These are phyloP conservation scores for Podospora comata DNA, from an alignment of 495 filamentous ascomycete species.

Conservation along the genomic window DNA sequence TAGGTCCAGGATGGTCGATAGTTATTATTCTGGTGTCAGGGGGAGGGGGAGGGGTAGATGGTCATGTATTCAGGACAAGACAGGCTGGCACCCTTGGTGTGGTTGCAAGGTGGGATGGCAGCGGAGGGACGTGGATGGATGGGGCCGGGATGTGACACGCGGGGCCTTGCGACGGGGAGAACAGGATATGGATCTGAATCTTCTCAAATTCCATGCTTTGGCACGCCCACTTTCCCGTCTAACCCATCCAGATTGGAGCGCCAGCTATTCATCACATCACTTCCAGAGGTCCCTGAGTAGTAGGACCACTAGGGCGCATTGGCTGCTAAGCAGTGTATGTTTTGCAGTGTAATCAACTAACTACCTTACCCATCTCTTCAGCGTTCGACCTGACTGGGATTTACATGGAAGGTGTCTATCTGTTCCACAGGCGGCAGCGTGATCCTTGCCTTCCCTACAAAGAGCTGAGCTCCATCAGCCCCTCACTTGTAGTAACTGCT, in stretches of 20 bases:
- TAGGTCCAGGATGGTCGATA: background rate
- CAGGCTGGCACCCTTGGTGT: constrained; percentile 7
- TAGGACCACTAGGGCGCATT: background rate
- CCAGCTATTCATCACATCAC: background rate
- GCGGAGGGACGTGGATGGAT: constrained; percentile 10
- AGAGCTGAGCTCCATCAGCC: background rate
- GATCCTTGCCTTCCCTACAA: background rate
- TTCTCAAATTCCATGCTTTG: constrained; percentile 33
- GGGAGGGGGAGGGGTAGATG: constrained; percentile 3
- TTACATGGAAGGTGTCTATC: background rate
- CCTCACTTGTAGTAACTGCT: background rate
- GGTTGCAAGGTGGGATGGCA: constrained; percentile 17
- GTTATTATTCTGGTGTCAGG: constrained; percentile 6
- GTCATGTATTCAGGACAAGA: constrained; percentile 8
- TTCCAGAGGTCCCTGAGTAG: background rate
- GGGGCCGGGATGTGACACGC: constrained; percentile 22
- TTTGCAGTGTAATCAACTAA: background rate
- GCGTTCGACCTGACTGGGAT: background rate
- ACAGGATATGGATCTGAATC: constrained; percentile 27
- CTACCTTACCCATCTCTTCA: background rate
- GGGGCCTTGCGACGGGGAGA: constrained; percentile 18
- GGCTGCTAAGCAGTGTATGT: background rate
- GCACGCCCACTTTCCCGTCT: constrained; percentile 31
- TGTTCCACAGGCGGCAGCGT: background rate
- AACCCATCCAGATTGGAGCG: constrained; percentile 3